Evolutionary conservation across 2,329 filamentous ascomycete species (phyloP).

Genomic region (Rhinocladiella similis): DNA sequence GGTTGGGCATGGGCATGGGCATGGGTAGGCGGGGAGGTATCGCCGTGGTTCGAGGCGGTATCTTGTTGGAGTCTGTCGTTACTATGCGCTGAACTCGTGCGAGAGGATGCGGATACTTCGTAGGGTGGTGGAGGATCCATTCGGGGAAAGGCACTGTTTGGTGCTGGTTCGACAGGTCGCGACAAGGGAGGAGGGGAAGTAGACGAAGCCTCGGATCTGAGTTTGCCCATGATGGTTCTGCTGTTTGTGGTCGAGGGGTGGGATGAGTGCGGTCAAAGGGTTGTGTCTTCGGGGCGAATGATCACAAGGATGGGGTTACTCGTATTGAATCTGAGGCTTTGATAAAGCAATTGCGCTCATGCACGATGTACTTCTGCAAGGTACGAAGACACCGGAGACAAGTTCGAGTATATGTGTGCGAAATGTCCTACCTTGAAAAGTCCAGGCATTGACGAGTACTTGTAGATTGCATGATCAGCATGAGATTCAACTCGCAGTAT

Average conservation of each 20-base stretch:
- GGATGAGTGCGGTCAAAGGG: not conserved
- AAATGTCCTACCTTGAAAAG: too few species aligned
- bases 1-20: not conserved
- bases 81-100: constrained; percentile 23
- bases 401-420: too few species aligned
- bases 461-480: not conserved
- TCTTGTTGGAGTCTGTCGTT: constrained; percentile 15
- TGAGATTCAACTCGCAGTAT: not conserved
- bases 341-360: too few species aligned
- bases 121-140: constrained; percentile 27
- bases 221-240: constrained; percentile 21
- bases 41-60: not conserved
- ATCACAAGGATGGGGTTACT: not conserved
- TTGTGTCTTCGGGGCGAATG: not conserved
- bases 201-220: constrained; percentile 3
- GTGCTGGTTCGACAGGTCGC: constrained; percentile 1
- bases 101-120: constrained; percentile 16
- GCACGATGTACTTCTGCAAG: too few species aligned
- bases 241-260: not conserved
- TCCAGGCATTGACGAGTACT: too few species aligned
- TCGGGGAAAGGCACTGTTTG: constrained; percentile 15
- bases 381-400: too few species aligned
- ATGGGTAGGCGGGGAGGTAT: not conserved
- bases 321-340: too few species aligned
- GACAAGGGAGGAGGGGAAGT: constrained; percentile 7